Evolutionary conservation across 805 yeast genomes (phyloP), one percentile per base, ranked within the genome.

Genomic region (Blastobotrys attinorum): DNA sequence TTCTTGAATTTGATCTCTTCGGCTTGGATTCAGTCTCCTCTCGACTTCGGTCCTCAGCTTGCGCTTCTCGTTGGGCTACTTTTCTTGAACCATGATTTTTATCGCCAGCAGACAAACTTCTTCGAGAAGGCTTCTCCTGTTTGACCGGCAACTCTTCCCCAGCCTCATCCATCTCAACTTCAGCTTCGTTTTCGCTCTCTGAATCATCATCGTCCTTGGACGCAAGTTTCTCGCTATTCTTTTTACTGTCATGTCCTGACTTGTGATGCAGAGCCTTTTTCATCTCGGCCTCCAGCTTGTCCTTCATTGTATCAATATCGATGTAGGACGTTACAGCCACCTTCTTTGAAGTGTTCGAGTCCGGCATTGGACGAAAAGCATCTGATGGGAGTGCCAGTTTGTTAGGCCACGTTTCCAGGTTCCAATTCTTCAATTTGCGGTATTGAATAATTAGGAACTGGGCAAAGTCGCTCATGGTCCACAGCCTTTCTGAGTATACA

Each of bases 341-440:
- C 11, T 60, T 62, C 47, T 78, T 82, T 2, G 86, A 81, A 47
- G 77, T 81, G 13, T 67, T 63, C 2, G 74, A 57, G n/a, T 74
- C 67, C 6, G 67, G 65, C 69, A 82, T 76, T 1, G 83, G 76
- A n/a, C 69, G 64, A 61, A 73, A 86, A 6, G 84, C 58, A 56
- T 87, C 96, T n/a, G 70, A 62, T 0, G 90, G 81, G 16, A 87
- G 60, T 16, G 76, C 74, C 15, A 83, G 60, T 53, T 81, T 83
- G 1, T 90, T 94, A 0, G 95, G 94, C 78, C 89, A 88, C 0
- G 88, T 78, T 20, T 80, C 75, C 44, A 83, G 67, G 18, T 73
- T 73, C 95, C 95, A 86, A 37, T 69, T 71, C 53, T 72, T 78
- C 20, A 63, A 55, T 7, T 74, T 79, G 35, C 80, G 75, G 20